Evolutionary conservation across 257 asterid species (phyloP).

Genomic region (Nicotiana tomentosiformis): DNA sequence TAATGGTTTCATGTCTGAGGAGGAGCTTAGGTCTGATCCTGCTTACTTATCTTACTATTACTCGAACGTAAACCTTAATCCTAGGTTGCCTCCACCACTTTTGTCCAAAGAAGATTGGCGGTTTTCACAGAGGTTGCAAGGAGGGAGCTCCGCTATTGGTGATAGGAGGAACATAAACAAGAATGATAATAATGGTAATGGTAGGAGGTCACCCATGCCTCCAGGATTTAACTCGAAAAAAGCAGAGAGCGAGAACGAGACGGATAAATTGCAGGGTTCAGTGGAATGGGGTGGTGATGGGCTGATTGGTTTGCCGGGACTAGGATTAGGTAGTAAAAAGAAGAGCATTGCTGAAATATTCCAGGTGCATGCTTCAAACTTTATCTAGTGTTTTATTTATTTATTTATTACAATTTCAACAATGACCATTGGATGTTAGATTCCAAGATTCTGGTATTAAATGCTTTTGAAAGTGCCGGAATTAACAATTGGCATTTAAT

Average conservation of each 20-base stretch:
- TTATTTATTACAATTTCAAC: not conserved
- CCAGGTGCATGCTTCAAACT: slow-evolving; percentile 47
- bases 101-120: slow-evolving; percentile 95
- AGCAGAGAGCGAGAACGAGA: slow-evolving; percentile 45
- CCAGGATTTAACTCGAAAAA: slow-evolving; percentile 63
- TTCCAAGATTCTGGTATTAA: not conserved
- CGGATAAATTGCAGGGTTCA: slow-evolving; percentile 47
- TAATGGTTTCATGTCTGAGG: slow-evolving; percentile 73
- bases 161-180: slow-evolving; percentile 81
- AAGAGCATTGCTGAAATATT: slow-evolving; percentile 80
- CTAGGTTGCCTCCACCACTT: slow-evolving; percentile 97
- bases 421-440: not conserved
- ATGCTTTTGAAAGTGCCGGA: not conserved
- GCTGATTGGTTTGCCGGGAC: slow-evolving; percentile 85
- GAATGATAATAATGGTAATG: slow-evolving; percentile 48
- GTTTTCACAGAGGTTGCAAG: slow-evolving; percentile 75
- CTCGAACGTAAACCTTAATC: slow-evolving; percentile 85
- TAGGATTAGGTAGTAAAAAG: slow-evolving; percentile 69
- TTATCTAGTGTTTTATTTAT: not conserved
- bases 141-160: slow-evolving; percentile 84
- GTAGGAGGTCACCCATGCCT: slow-evolving; percentile 61
- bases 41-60: slow-evolving; percentile 74
- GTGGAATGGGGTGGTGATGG: slow-evolving; percentile 94
- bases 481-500: not conserved
- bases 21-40: slow-evolving; percentile 96